These are phyloP conservation scores for Xerocomellus dryophilus DNA, from an alignment of 768 basidiomycete species.

Conservation along the genomic window DNA sequence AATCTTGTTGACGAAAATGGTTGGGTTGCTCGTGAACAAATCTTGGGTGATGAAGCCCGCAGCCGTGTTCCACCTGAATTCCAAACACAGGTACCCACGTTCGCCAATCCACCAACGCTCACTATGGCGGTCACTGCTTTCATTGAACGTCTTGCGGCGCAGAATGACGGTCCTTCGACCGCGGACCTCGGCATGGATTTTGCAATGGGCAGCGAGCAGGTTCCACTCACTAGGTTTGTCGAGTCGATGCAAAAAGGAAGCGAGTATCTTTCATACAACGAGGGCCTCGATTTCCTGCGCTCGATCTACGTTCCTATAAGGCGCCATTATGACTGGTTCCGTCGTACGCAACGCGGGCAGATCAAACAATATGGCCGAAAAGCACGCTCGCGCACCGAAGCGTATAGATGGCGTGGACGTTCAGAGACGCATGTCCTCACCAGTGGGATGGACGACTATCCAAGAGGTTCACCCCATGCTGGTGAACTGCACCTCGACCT, in stretches of 20 bases:
- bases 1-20: slow-evolving; percentile 88
- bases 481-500: slow-evolving; percentile 94
- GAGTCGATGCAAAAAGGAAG: slow-evolving; percentile 33
- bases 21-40: slow-evolving; percentile 96
- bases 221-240: slow-evolving; percentile 39
- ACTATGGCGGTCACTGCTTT: slow-evolving; percentile 92
- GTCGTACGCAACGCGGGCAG: slow-evolving; percentile 89
- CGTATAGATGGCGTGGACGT: slow-evolving; percentile 92
- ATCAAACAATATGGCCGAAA: slow-evolving; percentile 85
- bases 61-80: slow-evolving; percentile 93
- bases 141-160: slow-evolving; percentile 65
- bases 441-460: slow-evolving; percentile 96
- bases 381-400: slow-evolving; percentile 85
- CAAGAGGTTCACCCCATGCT: slow-evolving; percentile 81
- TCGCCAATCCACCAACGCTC: slow-evolving; percentile 93
- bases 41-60: slow-evolving; percentile 92
- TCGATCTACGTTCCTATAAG: slow-evolving; percentile 82
- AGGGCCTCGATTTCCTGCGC: slow-evolving; percentile 65
- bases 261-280: slow-evolving; percentile 55
- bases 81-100: slow-evolving; percentile 88
- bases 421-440: slow-evolving; percentile 86
- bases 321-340: slow-evolving; percentile 96
- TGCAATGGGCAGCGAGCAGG: slow-evolving; percentile 50
- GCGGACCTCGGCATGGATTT: slow-evolving; percentile 66
- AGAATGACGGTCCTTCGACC: slow-evolving; percentile 46